Conservation (phyloP, 306 rosid genomes). For the Malus orientalis region DNA sequence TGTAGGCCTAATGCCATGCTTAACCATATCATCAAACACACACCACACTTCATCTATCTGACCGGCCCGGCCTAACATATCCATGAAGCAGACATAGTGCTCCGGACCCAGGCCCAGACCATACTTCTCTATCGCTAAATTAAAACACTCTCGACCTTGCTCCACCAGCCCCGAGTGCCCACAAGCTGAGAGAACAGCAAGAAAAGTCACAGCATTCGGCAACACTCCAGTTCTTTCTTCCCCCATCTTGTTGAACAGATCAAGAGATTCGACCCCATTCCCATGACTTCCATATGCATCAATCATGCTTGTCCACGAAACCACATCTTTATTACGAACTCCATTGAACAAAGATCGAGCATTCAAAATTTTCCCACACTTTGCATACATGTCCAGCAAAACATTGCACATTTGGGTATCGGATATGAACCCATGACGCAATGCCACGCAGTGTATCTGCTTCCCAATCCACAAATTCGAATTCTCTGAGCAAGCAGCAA, state of each 20-base stretch:
- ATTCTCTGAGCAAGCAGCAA: slow-evolving; percentile 57
- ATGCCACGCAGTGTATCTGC: slow-evolving; percentile 52
- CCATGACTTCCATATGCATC: slow-evolving; percentile 51
- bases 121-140: slow-evolving; percentile 31
- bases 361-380: slow-evolving; percentile 35
- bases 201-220: slow-evolving; percentile 48
- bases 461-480: slow-evolving; percentile 45
- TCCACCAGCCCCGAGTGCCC: slow-evolving; percentile 49
- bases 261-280: slow-evolving; percentile 35
- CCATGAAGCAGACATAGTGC: slow-evolving; percentile 53
- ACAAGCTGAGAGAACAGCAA: slow-evolving; percentile 37
- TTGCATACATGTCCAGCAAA: slow-evolving; percentile 51
- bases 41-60: slow-evolving; percentile 48
- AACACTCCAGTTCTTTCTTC: slow-evolving; percentile 31
- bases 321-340: slow-evolving; percentile 33
- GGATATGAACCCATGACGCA: slow-evolving; percentile 36
- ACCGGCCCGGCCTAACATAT: slow-evolving; percentile 52
- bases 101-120: slow-evolving; percentile 42
- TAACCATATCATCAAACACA: slow-evolving; percentile 25
- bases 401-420: slow-evolving; percentile 49
- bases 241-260: slow-evolving; percentile 25
- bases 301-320: slow-evolving; percentile 56
- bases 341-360: slow-evolving; percentile 35
- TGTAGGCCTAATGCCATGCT: slow-evolving; percentile 28
- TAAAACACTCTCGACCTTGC: slow-evolving; percentile 43